Evolutionary conservation across 2,329 filamentous ascomycete genomes (phyloP), one percentile per base, ranked within the genome.

Genomic region (Fusarium verticillioides): DNA sequence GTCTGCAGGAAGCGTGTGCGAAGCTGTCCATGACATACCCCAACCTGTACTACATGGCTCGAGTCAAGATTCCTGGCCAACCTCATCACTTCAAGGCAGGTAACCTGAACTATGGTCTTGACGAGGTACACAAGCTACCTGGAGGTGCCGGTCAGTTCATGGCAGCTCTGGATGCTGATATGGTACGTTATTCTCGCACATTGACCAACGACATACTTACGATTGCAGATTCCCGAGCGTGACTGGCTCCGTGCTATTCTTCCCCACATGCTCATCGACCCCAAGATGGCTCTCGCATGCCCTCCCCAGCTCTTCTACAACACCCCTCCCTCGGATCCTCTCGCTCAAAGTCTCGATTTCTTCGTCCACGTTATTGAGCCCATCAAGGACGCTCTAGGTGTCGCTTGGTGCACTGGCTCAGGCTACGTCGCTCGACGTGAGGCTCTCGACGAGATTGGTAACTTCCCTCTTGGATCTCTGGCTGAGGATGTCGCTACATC

Each of bases 141-240:
- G 88, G 87, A 23, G 88, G 88, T 30, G 83, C 87, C n/a, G 84
- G 84, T 44, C 84, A 88, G 74, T 91, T 85, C 78, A 87, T 91
- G 77, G 90, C 89, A n/a, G 87, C 88, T 43, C 82, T 92, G 39
- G 90, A 92, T 77, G 90, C 90, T 26, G 90, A 92, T 77, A 92
- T 92, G 90, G 83, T 85, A 79, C 49, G 79, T 72, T 4, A 5
- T 7, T 9, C 16, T 2, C 18, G 1, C 13, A 10, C 2, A 18
- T 18, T 10, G 2, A 9, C 18, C 7, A 6, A 18, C 32, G 26
- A n/a, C 9, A 23, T 68, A 42, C 74, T 76, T 28, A 77, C 63
- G 34, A 21, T 26, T 6, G 11, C 58, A 84, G 86, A 91, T 92
- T 79, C 88, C 89, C 11, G 88, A 91, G 78, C 83, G 83, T 58